Conservation (phyloP, 768 basidiomycete species). For the Phylloporus sp. region DNA sequence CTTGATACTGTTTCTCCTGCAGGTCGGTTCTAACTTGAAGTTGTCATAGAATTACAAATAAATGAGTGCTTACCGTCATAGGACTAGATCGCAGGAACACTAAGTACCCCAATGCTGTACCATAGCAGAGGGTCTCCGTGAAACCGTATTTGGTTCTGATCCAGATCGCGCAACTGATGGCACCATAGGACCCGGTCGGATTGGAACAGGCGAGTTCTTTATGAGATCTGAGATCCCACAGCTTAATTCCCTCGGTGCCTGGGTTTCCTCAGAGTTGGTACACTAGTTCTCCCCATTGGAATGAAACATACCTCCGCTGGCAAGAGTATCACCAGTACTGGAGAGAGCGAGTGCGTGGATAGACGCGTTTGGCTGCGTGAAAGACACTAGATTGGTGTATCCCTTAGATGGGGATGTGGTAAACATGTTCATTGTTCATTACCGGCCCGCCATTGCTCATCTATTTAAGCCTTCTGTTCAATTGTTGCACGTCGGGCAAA, state of each 20-base stretch:
- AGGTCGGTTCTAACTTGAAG: not conserved
- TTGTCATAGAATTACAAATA: not conserved
- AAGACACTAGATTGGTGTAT: not conserved
- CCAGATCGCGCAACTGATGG: conserved; percentile 4
- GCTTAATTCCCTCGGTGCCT: conserved; percentile 2
- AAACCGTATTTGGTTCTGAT: not conserved
- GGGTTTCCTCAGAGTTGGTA: not conserved
- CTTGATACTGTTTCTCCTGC: conserved; percentile 6
- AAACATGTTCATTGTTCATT: not conserved
- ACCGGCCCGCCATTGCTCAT: not conserved
- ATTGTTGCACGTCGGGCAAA: not conserved
- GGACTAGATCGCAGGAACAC: conserved; percentile 5
- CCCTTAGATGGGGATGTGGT: not conserved
- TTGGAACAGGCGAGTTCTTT: conserved; percentile 1
- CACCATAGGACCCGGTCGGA: not conserved
- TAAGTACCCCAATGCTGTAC: conserved; percentile 5
- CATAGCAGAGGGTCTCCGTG: conserved; percentile 9
- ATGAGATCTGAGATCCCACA: conserved; percentile 3
- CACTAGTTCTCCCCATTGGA: too few relatives aligned
- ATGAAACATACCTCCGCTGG: conserved; percentile 4
- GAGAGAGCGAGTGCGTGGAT: conserved; percentile 5
- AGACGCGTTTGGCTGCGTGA: not conserved
- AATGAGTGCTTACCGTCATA: conserved; percentile 1
- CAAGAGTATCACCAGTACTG: not conserved
- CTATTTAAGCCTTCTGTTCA: not conserved